Percentiles rank a stretch among this genome's conserved stretches.
phyloP scores from a whole-genome alignment of 2,329 filamentous ascomycete species.

The Alternaria sp. region DNA sequence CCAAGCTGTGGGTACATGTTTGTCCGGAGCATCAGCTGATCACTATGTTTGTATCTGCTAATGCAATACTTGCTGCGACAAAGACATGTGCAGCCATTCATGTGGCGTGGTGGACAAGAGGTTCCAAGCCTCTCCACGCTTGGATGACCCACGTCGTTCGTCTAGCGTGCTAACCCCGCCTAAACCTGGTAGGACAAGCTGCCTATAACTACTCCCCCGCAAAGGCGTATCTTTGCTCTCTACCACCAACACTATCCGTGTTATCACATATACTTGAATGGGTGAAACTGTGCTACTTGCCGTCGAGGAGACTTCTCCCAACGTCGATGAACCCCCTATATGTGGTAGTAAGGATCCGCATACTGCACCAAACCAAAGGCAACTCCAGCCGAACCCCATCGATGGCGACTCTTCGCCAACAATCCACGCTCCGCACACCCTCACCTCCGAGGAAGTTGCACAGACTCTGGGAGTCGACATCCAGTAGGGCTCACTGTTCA shows the following conservation, averaged over 20 bases:
- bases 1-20: neutral
- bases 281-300: constrained; percentile 49
- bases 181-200: constrained; percentile 24
- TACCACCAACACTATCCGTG: constrained; percentile 42
- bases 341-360: constrained; percentile 45
- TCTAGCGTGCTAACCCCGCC: constrained; percentile 42
- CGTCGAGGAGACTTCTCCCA: constrained; percentile 50
- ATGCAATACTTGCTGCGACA: neutral
- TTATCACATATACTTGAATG: constrained; percentile 51
- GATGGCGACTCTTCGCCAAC: constrained; percentile 27
- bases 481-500: constrained; percentile 29
- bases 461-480: constrained; percentile 45
- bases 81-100: constrained; percentile 15
- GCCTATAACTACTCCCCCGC: constrained; percentile 44
- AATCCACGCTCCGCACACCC: constrained; percentile 45
- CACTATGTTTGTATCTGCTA: neutral
- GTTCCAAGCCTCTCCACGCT: constrained; percentile 29
- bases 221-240: constrained; percentile 25
- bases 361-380: constrained; percentile 31
- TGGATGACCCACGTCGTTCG: constrained; percentile 41
- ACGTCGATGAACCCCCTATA: constrained; percentile 53
- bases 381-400: constrained; percentile 28
- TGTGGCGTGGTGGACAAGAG: constrained; percentile 26
- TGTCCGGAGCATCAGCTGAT: constrained; percentile 8
- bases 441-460: constrained; percentile 46